These are phyloP conservation scores for Ichthyophonus hoferi DNA, from an alignment of 208 protist genomes.

Conservation along the genomic window DNA sequence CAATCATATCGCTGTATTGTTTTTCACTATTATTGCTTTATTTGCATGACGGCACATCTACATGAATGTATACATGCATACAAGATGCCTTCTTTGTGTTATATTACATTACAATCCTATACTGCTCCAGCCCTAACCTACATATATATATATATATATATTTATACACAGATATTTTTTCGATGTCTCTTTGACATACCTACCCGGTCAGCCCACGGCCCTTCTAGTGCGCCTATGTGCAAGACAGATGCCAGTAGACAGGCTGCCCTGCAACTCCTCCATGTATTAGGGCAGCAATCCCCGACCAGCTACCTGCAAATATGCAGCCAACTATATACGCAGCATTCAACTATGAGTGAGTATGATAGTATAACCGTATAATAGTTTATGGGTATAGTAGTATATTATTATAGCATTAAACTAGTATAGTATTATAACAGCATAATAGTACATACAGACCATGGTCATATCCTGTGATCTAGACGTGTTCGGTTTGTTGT, in stretches of 20 bases:
- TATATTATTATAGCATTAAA: background rate
- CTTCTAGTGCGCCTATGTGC: conserved; percentile 62
- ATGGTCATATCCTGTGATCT: too few relatives aligned
- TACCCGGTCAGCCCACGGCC: conserved; percentile 46
- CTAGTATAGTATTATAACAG: too few relatives aligned
- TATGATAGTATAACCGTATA: background rate
- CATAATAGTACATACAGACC: too few relatives aligned
- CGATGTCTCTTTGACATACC: conserved; percentile 65
- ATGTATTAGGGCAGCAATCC: conserved; percentile 44
- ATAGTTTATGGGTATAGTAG: background rate
- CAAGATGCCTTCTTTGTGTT: too few relatives aligned
- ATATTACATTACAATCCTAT: too few relatives aligned
- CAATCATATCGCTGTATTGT: too few relatives aligned
- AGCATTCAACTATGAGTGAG: conserved; percentile 37
- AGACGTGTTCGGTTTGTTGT: too few relatives aligned
- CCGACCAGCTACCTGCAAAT: conserved; percentile 35
- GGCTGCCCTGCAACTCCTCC: conserved; percentile 56
- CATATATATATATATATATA: too few relatives aligned
- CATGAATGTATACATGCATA: too few relatives aligned
- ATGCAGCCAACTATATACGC: conserved; percentile 8
- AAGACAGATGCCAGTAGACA: conserved; percentile 57
- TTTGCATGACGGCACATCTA: too few relatives aligned
- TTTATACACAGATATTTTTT: conserved; percentile 43
- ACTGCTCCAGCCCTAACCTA: too few relatives aligned
- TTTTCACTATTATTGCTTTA: too few relatives aligned